A percentile compares a stretch with the other conserved stretches of the same genome.
Conservation (phyloP, 2,329 filamentous ascomycete genomes). For the Apiospora koreana region DNA sequence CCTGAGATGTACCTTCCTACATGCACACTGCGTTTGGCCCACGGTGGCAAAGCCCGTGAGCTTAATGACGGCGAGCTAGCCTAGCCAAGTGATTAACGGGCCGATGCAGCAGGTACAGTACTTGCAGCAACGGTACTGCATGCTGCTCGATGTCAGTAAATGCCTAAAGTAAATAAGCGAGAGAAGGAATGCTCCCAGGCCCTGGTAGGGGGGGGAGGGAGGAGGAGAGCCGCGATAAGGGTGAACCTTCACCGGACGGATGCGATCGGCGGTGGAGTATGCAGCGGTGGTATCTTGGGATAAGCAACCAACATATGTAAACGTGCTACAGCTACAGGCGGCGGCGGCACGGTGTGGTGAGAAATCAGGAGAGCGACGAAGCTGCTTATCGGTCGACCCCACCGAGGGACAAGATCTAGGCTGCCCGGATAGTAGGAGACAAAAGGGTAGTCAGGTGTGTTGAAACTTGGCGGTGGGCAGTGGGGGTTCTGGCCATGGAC, state of each 20-base stretch:
- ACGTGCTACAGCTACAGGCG: background rate
- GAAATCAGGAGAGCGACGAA: background rate
- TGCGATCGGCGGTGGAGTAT: background rate
- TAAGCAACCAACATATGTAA: background rate
- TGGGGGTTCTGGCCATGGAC: background rate
- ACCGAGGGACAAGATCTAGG: slow-evolving; percentile 1
- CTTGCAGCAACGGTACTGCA: background rate
- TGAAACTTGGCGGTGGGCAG: slow-evolving; percentile 9
- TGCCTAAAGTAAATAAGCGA: background rate
- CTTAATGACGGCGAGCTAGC: slow-evolving; percentile 8
- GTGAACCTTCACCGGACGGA: background rate
- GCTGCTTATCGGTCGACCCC: slow-evolving; percentile 10
- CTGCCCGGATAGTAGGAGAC: background rate
- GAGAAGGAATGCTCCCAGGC: too few species aligned
- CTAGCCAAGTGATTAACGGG: slow-evolving; percentile 7
- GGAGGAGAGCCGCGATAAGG: background rate
- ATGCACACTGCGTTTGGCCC: background rate
- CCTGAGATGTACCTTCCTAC: background rate
- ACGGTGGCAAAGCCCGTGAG: slow-evolving; percentile 5
- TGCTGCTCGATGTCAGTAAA: background rate
- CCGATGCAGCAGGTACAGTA: slow-evolving; percentile 7
- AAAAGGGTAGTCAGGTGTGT: background rate
- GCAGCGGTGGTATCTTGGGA: background rate
- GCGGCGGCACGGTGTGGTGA: background rate
- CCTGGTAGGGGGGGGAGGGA: too few species aligned